A percentile compares a stretch with the other conserved stretches of the same genome.
These are phyloP conservation scores for Hymenoscyphus albidus DNA, from an alignment of 2,329 filamentous ascomycete species.

Conservation along the genomic window DNA sequence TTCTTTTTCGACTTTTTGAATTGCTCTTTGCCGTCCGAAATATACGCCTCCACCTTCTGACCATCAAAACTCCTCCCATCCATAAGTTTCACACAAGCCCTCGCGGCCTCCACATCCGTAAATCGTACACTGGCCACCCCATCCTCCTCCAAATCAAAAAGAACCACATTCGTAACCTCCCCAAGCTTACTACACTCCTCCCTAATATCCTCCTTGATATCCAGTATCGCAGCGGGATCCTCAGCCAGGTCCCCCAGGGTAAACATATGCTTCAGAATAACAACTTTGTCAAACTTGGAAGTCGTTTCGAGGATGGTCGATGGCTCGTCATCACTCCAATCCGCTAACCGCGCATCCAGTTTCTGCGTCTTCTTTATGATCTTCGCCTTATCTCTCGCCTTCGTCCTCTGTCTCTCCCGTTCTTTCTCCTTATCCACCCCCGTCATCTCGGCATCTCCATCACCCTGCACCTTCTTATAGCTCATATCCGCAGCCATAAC, in stretches of 20 bases:
- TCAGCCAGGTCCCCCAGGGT: constrained; percentile 80
- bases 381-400: constrained; percentile 73
- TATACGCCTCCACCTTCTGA: constrained; percentile 64
- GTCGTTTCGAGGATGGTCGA: constrained; percentile 52
- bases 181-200: constrained; percentile 87
- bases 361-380: constrained; percentile 90
- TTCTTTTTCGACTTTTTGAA: constrained; percentile 66
- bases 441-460: constrained; percentile 35
- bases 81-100: constrained; percentile 70
- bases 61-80: constrained; percentile 76
- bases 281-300: constrained; percentile 69
- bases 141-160: constrained; percentile 82
- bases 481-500: constrained; percentile 84
- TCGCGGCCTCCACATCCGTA: constrained; percentile 64
- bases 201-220: constrained; percentile 92
- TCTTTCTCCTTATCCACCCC: constrained; percentile 33
- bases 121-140: constrained; percentile 87
- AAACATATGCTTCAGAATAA: constrained; percentile 92
- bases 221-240: constrained; percentile 75
- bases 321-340: constrained; percentile 91
- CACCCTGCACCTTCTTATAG: constrained; percentile 83
- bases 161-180: constrained; percentile 81
- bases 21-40: constrained; percentile 67
- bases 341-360: constrained; percentile 83
- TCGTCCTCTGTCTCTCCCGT: constrained; percentile 47